phyloP scores from a whole-genome alignment of 352 stramenopile genomes.

The Pythium periplocum region DNA sequence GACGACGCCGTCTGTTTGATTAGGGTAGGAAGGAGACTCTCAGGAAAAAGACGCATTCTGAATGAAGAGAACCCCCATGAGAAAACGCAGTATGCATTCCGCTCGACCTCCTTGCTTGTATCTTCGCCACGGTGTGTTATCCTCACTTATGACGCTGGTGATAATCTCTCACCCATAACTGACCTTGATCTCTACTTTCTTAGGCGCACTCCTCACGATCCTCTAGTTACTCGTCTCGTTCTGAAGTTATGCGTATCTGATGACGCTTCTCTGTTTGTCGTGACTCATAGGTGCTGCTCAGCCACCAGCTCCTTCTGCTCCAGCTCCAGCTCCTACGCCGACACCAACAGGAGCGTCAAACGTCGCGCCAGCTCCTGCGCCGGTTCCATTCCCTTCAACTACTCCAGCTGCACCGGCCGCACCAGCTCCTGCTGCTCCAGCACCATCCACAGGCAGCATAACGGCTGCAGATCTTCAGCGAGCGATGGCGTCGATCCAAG shows the following conservation, averaged over 20 bases:
- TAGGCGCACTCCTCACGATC: too few relatives aligned
- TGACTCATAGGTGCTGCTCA: neutral
- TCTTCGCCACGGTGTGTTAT: too few relatives aligned
- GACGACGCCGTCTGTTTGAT: constrained; percentile 15
- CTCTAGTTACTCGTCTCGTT: too few relatives aligned
- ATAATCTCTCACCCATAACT: too few relatives aligned
- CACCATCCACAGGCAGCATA: constrained; percentile 24
- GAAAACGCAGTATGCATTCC: too few relatives aligned
- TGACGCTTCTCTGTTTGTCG: too few relatives aligned
- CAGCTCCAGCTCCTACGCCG: constrained; percentile 2
- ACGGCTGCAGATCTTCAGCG: constrained; percentile 82
- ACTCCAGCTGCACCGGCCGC: constrained; percentile 7
- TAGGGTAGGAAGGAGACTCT: constrained; percentile 14
- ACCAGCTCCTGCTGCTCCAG: constrained; percentile 6
- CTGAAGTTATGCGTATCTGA: too few relatives aligned
- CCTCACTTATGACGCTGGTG: too few relatives aligned
- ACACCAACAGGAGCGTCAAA: neutral
- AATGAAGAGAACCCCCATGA: too few relatives aligned
- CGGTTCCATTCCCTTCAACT: constrained; percentile 4
- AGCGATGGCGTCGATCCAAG: constrained; percentile 79
- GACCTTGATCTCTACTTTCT: too few relatives aligned
- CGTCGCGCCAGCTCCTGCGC: neutral
- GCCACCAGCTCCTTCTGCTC: constrained; percentile 4
- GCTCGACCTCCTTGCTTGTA: too few relatives aligned
- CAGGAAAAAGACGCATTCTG: too few relatives aligned